Base-by-base conservation (phyloP, 495 filamentous ascomycete genomes). In the Aspergillus sclerotioniger region DNA sequence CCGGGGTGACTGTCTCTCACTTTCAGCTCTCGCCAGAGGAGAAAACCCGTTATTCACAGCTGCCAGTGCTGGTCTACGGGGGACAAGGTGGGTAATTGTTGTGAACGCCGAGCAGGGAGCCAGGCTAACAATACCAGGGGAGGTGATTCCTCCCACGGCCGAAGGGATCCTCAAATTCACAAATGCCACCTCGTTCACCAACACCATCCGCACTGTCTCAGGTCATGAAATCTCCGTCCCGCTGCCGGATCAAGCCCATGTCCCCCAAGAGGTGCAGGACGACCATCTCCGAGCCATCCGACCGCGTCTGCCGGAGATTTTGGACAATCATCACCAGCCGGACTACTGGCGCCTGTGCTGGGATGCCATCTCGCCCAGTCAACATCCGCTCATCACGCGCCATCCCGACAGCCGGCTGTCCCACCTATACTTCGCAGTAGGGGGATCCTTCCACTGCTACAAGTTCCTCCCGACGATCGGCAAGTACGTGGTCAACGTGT, bases 401-500 rank as follows among this genome's bases (percentile, higher is more conserved):
- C 82, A 86, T 57, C 73, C 68, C 1, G 56, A 57, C 47, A 15
- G 58, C 71, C 31, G 67, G 59, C 16, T 76, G 63, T 46, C 48
- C 61, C 51, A 76, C 33, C 67, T 83, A 16, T 80, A 74, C 54
- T 52, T 83, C 7, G 79, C 78, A 0, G 73, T 75, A 3, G 76
- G 75, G 6, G 80, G 80, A 0, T 75, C 74, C 6, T 77, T 73
- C 13, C 80, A 79, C 61, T 73, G 71, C 46, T 86, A 78, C 67
- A 86, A 86, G 62, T 86, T 86, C 65, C 69, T 85, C 28, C 83
- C 83, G 0, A 76, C 76, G 7, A 68, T 86, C 56, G 83, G 83
- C 6, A 72, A 78, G 35, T 84, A 86, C 64, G 79, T 86, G 3
- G 73, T 76, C 1, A 66, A 80, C 48, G 71, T 84, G 74, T 63